Base-by-base conservation (phyloP, 75 land plant genomes). In the Pinus taeda region DNA sequence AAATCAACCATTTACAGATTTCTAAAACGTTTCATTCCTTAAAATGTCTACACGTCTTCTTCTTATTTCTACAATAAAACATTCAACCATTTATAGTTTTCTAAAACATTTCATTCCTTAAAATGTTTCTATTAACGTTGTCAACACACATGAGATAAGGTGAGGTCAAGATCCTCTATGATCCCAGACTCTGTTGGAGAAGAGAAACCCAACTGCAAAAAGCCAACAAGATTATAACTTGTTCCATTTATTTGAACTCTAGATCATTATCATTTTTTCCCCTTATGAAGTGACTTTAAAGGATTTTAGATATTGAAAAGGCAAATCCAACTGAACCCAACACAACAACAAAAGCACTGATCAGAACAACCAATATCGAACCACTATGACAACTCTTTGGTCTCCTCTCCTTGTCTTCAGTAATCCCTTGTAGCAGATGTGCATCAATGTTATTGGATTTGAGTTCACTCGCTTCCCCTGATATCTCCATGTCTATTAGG, bases 241-340 rank as follows among this genome's bases (percentile, higher is more conserved):
- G 49, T 6, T 45, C 49, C 7, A 45, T 6, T 45, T 8, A 0
- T 6, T 45, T 45, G 49, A 45, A 45, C 49, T 45, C 6, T 45
- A 45, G 49, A 6, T 45, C 8, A 45, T 5, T 6, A 45, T 45
- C 49, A 5, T n/a, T 45, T 45, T 45, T 45, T 45, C 7, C 7
- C 6, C 49, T 45, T 45, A 37, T 39, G 42, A 67, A 69, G 17
- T n/a, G 42, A 69, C 3, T 17, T 37, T 18, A 37, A 11, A 69
- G 17, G 21, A 69, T 69, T 69, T 1, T 8, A 21, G 49, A 69
- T 18, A 69, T 90, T 90, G 65, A 90, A 9, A 67, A 83, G 36
- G 90, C 92, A 62, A 90, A 88, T 26, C 81, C 86, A 59, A 88
- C 76, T 8, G 92, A 87, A 24, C 90, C 90, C 75, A 86, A 85